A percentile compares a stretch with the other conserved stretches of the same genome.
These are phyloP conservation scores for Backusella macrospora DNA, from an alignment of 192 early-diverging fungal species.

Conservation along the genomic window DNA sequence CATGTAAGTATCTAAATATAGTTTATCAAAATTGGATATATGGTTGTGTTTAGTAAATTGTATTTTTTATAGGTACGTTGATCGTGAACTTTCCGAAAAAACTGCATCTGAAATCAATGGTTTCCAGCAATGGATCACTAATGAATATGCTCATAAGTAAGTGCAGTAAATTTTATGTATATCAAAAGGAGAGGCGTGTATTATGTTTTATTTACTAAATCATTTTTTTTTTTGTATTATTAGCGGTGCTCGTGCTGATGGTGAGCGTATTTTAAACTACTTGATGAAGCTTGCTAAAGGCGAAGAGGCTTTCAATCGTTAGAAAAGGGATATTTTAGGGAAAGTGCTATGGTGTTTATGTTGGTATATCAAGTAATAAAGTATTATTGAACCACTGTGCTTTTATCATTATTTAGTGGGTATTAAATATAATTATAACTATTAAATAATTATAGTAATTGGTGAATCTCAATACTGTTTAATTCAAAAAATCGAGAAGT, in stretches of 20 bases:
- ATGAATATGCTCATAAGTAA: conserved; percentile 69
- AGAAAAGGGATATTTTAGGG: background rate
- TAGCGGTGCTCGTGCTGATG: conserved; percentile 56
- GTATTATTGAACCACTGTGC: no score
- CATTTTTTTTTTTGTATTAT: background rate
- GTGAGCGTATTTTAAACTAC: conserved; percentile 55
- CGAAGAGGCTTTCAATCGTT: conserved; percentile 46
- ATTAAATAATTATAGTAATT: no score
- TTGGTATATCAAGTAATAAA: background rate
- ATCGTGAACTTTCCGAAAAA: conserved; percentile 58
- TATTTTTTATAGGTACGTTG: conserved; percentile 49
- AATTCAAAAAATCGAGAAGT: no score
- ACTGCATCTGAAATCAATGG: conserved; percentile 56
- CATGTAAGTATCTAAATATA: conserved; percentile 44
- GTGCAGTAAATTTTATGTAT: background rate
- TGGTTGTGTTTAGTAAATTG: background rate
- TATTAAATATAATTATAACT: no score
- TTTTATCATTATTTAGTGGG: no score
- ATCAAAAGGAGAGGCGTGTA: background rate
- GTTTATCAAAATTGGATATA: background rate
- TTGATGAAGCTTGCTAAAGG: conserved; percentile 58
- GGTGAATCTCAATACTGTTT: no score
- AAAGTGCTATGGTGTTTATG: background rate
- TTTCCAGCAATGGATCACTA: conserved; percentile 67
- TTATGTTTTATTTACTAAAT: background rate